Conservation (phyloP, 1,139 yeast genomes). For the Saccharomyces hybrid region DNA sequence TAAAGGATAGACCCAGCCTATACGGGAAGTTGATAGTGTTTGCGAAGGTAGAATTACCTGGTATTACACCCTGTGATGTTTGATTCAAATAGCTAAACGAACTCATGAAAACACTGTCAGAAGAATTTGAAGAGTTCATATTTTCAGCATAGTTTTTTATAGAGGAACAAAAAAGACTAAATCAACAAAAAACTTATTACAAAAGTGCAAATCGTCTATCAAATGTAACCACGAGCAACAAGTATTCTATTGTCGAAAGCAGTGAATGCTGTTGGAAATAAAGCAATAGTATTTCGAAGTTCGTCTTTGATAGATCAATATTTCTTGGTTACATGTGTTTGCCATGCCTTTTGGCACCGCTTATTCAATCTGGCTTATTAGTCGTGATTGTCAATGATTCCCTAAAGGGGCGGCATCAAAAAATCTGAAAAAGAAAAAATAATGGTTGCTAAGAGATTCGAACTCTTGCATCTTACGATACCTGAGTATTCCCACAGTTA, state of each 20-base stretch:
- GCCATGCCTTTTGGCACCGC: background rate
- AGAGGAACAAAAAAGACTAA: background rate
- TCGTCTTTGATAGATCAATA: background rate
- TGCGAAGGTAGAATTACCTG: conserved; percentile 10
- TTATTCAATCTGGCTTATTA: background rate
- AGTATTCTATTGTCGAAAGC: background rate
- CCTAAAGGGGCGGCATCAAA: background rate
- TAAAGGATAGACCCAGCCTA: conserved; percentile 14
- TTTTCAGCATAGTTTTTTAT: background rate
- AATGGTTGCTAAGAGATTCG: conserved; percentile 8
- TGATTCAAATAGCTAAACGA: conserved; percentile 17
- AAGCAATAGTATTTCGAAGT: background rate
- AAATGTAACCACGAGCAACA: background rate
- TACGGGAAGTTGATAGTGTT: conserved; percentile 18
- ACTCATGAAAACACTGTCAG: background rate
- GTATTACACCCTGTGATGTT: conserved; percentile 10
- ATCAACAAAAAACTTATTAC: background rate
- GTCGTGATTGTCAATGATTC: background rate
- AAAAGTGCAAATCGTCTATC: background rate
- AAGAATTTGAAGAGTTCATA: background rate
- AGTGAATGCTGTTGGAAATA: background rate
- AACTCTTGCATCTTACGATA: conserved; percentile 10
- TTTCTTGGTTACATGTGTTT: background rate
- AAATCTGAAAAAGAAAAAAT: background rate
- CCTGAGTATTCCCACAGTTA: conserved; percentile 8